Percentiles rank a stretch among this genome's conserved stretches.
phyloP scores from a whole-genome alignment of 2,329 filamentous ascomycete species.

The Alternaria triticimaculans region DNA sequence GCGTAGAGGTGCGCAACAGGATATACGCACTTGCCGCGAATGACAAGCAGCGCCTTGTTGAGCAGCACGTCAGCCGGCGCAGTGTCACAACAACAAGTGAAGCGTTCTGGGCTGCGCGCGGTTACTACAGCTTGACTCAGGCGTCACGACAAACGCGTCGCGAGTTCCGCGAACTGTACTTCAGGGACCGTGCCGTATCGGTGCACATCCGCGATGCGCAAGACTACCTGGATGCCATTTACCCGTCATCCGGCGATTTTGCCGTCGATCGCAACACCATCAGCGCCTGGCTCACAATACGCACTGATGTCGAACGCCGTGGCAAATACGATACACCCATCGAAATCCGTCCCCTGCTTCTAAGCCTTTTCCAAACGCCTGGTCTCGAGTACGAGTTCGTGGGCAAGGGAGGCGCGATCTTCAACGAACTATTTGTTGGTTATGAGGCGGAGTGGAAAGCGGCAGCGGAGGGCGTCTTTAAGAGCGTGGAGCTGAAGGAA shows the following conservation, averaged over 20 bases:
- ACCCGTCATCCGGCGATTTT: conserved; percentile 1
- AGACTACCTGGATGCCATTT: conserved; percentile 10
- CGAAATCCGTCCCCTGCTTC: conserved; percentile 11
- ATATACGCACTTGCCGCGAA: conserved; percentile 11
- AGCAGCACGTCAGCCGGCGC: conserved; percentile 14
- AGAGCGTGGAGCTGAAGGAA: conserved; percentile 17
- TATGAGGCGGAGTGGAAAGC: conserved; percentile 10
- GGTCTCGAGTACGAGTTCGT: conserved; percentile 14
- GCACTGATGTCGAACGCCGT: conserved; percentile 14
- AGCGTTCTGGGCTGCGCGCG: conserved; percentile 9
- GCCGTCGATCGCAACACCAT: conserved; percentile 7
- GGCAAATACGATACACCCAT: conserved; percentile 16
- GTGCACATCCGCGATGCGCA: conserved; percentile 18
- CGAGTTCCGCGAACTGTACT: conserved; percentile 12
- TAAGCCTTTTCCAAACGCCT: conserved; percentile 7
- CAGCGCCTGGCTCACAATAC: conserved; percentile 12
- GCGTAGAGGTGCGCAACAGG: conserved; percentile 15
- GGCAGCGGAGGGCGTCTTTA: conserved; percentile 9
- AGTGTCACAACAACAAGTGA: conserved; percentile 2
- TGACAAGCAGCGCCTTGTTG: conserved; percentile 10
- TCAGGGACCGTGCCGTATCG: conserved; percentile 11
- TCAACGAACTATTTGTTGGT: conserved; percentile 15
- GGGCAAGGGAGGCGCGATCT: conserved; percentile 10
- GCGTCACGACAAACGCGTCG: conserved; percentile 11
- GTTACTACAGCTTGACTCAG: conserved; percentile 16